Evolutionary conservation across 805 yeast genomes (phyloP), one percentile per base, ranked within the genome.

Genomic region (Metschnikowia henanensis): DNA sequence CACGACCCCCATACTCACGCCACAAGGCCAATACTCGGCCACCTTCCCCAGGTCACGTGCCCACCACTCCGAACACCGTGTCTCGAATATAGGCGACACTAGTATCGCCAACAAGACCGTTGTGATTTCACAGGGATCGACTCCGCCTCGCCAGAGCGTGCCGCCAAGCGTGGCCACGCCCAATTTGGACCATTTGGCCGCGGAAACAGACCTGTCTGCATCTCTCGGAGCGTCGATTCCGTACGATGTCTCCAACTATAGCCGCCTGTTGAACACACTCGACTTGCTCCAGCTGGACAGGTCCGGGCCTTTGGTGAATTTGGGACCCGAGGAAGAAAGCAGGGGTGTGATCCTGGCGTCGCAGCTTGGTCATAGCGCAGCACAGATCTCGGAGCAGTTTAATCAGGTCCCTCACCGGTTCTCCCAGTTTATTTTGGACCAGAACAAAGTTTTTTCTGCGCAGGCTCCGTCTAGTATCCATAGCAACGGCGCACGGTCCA

Each of bases 401-500:
- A 64, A 67, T 51, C 73, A 62, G 40, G 72, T 70, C 8, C 76
- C 76, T 3, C 61, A 58, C 26, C 51, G 71, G 34, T 70, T 70
- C 40, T 69, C 75, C 7, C 68, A 64, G 38, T 68, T 71, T 48
- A 66, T 71, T 13, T 47, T 60, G 35, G 68, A 68, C 40, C 74
- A 71, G 47, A 60, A 57, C 43, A 52, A 51, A 2, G 32, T 35
- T 5, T 33, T 28, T 15, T 9, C 17, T 3, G 20, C 17, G 28
- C 30, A 33, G 15, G 25, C 30, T 9, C 34, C 35, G 8, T 23
- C 50, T 19, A 38, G 41, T 21, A 18, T 19, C 5, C 40, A 30
- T 15, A 32, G 41, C 23, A 23, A 13, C n/a, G 32, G 28, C 16
- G 31, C 15, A 9, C 35, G 28, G 19, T 48, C 57, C 6, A 44